phyloP scores from a whole-genome alignment of 257 asterid genomes.

The Gynochthodes officinalis region DNA sequence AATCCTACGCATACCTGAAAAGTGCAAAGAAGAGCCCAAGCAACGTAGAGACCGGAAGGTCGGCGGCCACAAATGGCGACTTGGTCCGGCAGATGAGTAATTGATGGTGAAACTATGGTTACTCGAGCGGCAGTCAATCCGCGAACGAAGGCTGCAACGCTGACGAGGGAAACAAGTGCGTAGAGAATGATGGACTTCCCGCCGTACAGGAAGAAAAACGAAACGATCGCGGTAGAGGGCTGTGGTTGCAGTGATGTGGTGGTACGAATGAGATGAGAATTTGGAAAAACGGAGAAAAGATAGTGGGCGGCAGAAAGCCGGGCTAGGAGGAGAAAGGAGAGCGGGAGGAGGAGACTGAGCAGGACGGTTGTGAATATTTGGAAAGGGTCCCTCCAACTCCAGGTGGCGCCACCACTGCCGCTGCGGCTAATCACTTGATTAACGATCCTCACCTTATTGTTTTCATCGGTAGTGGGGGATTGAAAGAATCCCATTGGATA shows the following conservation, averaged over 20 bases:
- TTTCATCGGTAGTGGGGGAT: no score
- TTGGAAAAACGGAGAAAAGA: no score
- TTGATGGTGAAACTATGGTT: background rate
- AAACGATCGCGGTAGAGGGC: background rate
- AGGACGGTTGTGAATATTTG: constrained; percentile 48
- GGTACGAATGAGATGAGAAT: no score
- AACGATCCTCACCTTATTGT: no score
- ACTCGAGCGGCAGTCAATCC: constrained; percentile 33
- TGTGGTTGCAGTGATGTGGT: background rate
- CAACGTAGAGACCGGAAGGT: constrained; percentile 22
- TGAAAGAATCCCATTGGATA: no score
- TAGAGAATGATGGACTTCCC: constrained; percentile 40
- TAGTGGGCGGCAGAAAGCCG: constrained; percentile 54
- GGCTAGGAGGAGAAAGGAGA: constrained; percentile 70
- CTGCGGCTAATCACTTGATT: no score
- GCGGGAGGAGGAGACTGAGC: constrained; percentile 79
- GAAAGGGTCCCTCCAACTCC: constrained; percentile 30
- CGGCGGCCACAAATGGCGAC: background rate
- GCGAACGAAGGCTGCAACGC: constrained; percentile 42
- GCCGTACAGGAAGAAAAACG: constrained; percentile 32
- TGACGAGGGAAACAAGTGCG: constrained; percentile 40
- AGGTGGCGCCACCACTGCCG: constrained; percentile 4
- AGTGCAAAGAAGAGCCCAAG: constrained; percentile 50
- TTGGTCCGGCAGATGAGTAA: background rate
- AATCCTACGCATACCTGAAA: constrained; percentile 59